Evolutionary conservation across 2,329 filamentous ascomycete genomes (phyloP).

Genomic region (Coleophoma crateriformis): DNA sequence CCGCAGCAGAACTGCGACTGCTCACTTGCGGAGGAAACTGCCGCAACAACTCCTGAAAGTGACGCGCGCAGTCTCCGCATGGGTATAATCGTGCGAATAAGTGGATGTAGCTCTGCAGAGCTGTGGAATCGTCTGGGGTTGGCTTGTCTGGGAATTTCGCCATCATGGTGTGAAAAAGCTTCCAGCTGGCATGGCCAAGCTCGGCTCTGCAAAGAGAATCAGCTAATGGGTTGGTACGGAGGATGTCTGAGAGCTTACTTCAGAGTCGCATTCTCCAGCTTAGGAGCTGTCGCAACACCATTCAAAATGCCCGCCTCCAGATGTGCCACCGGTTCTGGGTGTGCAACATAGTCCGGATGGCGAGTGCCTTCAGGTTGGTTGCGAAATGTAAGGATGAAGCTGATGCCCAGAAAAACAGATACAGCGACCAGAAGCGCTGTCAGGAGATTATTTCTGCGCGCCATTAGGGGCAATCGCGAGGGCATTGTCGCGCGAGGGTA

Average conservation of each 20-base stretch:
- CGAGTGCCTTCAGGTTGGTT: constrained; percentile 10
- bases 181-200: constrained; percentile 64
- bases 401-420: constrained; percentile 52
- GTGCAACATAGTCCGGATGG: constrained; percentile 10
- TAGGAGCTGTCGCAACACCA: constrained; percentile 71
- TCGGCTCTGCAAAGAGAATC: constrained; percentile 34
- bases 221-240: not conserved
- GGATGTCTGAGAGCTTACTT: constrained; percentile 46
- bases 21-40: constrained; percentile 62
- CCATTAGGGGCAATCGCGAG: constrained; percentile 13
- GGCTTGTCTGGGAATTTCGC: constrained; percentile 63
- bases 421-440: constrained; percentile 49
- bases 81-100: constrained; percentile 66
- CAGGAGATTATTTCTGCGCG: constrained; percentile 39
- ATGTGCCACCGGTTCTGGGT: constrained; percentile 9
- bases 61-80: constrained; percentile 63
- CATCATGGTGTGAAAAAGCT: constrained; percentile 66
- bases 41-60: constrained; percentile 57
- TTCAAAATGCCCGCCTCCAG: constrained; percentile 47
- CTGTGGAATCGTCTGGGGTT: constrained; percentile 53
- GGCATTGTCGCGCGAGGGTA: too few relatives aligned
- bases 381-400: constrained; percentile 43
- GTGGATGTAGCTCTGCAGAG: constrained; percentile 59
- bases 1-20: constrained; percentile 56
- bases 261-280: constrained; percentile 74